Percentiles rank a stretch among this genome's conserved stretches.
Conservation (phyloP, 164 flowering plant genomes). For the Tetrastigma voinierianum region DNA sequence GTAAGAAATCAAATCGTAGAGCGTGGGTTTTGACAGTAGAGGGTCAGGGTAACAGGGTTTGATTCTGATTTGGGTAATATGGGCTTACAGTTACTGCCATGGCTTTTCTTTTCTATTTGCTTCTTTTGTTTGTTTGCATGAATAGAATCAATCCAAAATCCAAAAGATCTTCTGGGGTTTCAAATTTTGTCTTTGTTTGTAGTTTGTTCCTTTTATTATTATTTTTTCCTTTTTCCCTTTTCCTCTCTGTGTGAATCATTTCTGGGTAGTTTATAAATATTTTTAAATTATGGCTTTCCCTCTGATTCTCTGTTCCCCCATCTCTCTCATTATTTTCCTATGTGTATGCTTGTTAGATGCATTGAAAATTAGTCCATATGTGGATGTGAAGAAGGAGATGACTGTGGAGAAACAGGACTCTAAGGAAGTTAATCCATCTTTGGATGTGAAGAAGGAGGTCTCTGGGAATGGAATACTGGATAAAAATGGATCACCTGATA, state of each 20-base stretch:
- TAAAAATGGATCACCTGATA: slow-evolving; percentile 15
- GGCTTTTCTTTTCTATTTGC: background rate
- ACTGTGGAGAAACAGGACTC: no score
- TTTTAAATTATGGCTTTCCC: background rate
- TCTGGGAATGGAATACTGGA: slow-evolving; percentile 18
- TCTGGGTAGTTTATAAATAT: background rate
- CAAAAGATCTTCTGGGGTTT: slow-evolving; percentile 3
- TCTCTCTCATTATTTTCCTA: background rate
- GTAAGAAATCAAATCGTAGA: no score
- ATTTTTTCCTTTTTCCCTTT: background rate
- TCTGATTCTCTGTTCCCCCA: background rate
- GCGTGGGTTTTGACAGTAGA: no score
- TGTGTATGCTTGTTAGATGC: slow-evolving; percentile 14
- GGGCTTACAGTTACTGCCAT: no score
- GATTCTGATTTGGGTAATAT: no score
- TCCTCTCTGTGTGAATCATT: background rate
- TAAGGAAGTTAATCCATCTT: slow-evolving; percentile 13
- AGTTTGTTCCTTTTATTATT: slow-evolving; percentile 6
- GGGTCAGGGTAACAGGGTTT: no score
- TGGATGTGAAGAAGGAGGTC: background rate
- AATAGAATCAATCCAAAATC: slow-evolving; percentile 2
- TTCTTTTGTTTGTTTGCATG: slow-evolving; percentile 13
- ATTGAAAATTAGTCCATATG: slow-evolving; percentile 13
- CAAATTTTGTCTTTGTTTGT: slow-evolving; percentile 9
- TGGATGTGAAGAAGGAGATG: slow-evolving; percentile 18